Evolutionary conservation across 2,329 filamentous ascomycete genomes (phyloP).

Genomic region (Venturia oleaginea): DNA sequence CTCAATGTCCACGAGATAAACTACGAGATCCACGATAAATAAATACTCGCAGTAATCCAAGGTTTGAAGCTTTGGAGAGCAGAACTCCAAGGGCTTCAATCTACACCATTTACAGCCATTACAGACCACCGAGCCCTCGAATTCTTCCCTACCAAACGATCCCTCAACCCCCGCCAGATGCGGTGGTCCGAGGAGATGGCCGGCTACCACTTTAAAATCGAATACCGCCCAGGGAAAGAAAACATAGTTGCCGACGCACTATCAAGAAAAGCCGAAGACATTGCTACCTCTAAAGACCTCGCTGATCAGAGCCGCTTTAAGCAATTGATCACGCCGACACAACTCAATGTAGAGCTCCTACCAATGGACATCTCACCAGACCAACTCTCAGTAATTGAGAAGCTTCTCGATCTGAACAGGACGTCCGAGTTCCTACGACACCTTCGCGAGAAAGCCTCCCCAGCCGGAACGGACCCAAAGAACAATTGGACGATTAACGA

Average conservation of each 20-base stretch:
- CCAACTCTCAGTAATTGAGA: too few species aligned
- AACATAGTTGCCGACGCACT: not conserved
- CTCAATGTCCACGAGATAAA: slow-evolving; percentile 21
- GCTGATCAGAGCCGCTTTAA: too few species aligned
- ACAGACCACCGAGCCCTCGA: slow-evolving; percentile 24
- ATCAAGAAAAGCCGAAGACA: not conserved
- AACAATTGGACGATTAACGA: too few species aligned
- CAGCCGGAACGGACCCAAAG: too few species aligned
- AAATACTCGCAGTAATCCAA: slow-evolving; percentile 26
- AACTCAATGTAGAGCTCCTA: too few species aligned
- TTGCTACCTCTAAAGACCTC: not conserved
- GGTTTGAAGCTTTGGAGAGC: slow-evolving; percentile 21
- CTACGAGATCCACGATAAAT: slow-evolving; percentile 29
- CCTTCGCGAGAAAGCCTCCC: too few species aligned
- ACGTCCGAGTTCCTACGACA: too few species aligned
- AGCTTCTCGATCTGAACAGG: too few species aligned
- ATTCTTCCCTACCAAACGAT: slow-evolving; percentile 21
- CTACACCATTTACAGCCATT: slow-evolving; percentile 17
- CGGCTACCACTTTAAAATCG: slow-evolving; percentile 20
- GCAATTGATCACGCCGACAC: too few species aligned
- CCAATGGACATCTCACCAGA: too few species aligned
- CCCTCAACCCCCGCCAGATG: slow-evolving; percentile 19
- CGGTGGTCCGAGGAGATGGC: slow-evolving; percentile 20
- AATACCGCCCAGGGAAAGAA: slow-evolving; percentile 17
- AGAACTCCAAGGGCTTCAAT: slow-evolving; percentile 16